Percentiles rank a stretch among this genome's conserved stretches.
Evolutionary conservation across 2,329 filamentous ascomycete genomes (phyloP).

Genomic region (Nemania serpens): DNA sequence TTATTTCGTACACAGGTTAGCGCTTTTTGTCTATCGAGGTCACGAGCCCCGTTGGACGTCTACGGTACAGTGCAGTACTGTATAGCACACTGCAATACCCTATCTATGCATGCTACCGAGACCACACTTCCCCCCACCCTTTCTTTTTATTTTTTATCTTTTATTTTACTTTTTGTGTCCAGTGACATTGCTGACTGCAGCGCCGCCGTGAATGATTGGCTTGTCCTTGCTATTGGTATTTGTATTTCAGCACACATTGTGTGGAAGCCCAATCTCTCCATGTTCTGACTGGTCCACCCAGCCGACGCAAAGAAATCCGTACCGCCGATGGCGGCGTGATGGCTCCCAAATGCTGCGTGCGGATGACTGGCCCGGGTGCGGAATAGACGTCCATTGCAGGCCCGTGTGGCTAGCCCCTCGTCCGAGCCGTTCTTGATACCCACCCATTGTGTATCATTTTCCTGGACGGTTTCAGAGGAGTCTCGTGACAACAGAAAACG

Average conservation of each 20-base stretch:
- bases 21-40: conserved; percentile 22
- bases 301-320: background rate
- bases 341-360: background rate
- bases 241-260: conserved; percentile 11
- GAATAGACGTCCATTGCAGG: too few species aligned
- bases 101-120: conserved; percentile 24
- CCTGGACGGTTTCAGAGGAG: too few species aligned
- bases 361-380: too few species aligned
- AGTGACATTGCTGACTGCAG: conserved; percentile 25
- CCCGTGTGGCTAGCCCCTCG: too few species aligned
- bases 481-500: background rate
- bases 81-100: conserved; percentile 23
- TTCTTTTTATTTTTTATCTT: too few species aligned
- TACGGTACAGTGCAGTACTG: conserved; percentile 13
- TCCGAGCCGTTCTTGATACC: too few species aligned
- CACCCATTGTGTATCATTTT: too few species aligned
- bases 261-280: conserved; percentile 18
- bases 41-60: conserved; percentile 39
- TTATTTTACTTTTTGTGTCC: background rate
- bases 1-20: too few species aligned
- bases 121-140: conserved; percentile 6
- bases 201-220: conserved; percentile 1
- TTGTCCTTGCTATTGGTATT: conserved; percentile 17
- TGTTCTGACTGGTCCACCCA: conserved; percentile 4
- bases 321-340: conserved; percentile 19